Conservation (phyloP, 106 monocot genomes). For the Hemerocallis citrina region DNA sequence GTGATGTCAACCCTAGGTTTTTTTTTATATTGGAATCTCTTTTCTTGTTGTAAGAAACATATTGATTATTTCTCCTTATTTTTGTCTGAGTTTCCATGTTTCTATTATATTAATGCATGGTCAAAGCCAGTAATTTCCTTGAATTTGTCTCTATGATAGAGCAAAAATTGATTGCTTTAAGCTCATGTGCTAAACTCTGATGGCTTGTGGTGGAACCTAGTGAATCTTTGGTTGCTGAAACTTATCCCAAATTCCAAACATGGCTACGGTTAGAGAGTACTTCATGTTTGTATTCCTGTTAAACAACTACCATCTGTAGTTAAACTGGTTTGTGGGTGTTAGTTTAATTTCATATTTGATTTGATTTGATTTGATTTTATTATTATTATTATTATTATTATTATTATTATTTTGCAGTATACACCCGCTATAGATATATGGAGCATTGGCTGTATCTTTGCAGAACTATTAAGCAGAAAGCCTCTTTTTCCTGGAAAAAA, state of each 20-base stretch:
- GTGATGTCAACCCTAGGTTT: too few relatives aligned
- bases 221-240: not conserved
- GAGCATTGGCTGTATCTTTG: slow-evolving; percentile 89
- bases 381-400: not conserved
- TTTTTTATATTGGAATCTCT: too few relatives aligned
- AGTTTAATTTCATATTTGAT: not conserved
- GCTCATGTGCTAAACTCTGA: not conserved
- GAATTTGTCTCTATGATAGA: not conserved
- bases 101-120: not conserved
- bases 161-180: too few relatives aligned
- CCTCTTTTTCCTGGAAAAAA: slow-evolving; percentile 88
- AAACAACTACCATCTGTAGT: not conserved
- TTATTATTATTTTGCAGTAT: slow-evolving; percentile 45
- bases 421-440: slow-evolving; percentile 87
- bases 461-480: slow-evolving; percentile 69
- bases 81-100: not conserved
- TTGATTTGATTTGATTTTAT: not conserved
- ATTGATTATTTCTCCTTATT: too few relatives aligned
- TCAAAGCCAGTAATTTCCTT: not conserved
- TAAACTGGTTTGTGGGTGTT: not conserved
- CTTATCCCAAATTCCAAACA: not conserved
- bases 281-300: not conserved
- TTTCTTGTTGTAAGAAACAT: not conserved
- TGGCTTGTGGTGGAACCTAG: not conserved
- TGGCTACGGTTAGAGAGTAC: not conserved